Conservation (phyloP, 805 yeast genomes). For the Candida odintsovae region DNA sequence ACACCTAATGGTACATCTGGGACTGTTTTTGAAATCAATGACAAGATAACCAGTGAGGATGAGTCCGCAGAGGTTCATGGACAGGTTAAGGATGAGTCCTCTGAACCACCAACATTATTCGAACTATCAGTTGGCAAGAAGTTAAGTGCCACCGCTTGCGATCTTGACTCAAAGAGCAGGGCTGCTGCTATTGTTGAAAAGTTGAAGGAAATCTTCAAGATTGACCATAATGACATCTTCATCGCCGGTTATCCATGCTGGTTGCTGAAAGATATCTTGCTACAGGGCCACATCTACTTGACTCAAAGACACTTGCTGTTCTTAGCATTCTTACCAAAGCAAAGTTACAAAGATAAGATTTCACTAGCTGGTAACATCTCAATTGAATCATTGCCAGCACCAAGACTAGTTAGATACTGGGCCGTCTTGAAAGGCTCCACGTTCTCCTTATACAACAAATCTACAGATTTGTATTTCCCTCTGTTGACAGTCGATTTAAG, state of each 20-base stretch:
- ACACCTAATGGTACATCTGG: background rate
- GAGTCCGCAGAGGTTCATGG: background rate
- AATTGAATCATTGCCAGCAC: slow-evolving; percentile 27
- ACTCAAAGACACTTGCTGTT: slow-evolving; percentile 63
- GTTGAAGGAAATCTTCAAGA: slow-evolving; percentile 33
- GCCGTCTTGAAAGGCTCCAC: slow-evolving; percentile 67
- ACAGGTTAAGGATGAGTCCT: background rate
- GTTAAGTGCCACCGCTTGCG: slow-evolving; percentile 2
- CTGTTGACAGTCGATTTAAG: slow-evolving; percentile 65
- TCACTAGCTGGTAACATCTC: slow-evolving; percentile 47
- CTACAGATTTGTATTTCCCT: slow-evolving; percentile 86
- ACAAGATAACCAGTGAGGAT: background rate
- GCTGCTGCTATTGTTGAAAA: slow-evolving; percentile 33
- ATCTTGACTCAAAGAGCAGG: slow-evolving; percentile 21
- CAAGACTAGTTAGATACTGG: slow-evolving; percentile 59
- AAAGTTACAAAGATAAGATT: slow-evolving; percentile 30
- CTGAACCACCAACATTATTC: slow-evolving; percentile 22
- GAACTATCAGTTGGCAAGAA: slow-evolving; percentile 23
- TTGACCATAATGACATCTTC: slow-evolving; percentile 51
- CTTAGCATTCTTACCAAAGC: slow-evolving; percentile 70
- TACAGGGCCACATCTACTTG: slow-evolving; percentile 81
- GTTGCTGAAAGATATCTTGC: slow-evolving; percentile 73
- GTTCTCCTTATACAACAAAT: slow-evolving; percentile 57
- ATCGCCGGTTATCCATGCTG: slow-evolving; percentile 66
- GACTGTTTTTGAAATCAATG: background rate